phyloP scores from a whole-genome alignment of 73 alveolate species.

The Uronychia binucleata region DNA sequence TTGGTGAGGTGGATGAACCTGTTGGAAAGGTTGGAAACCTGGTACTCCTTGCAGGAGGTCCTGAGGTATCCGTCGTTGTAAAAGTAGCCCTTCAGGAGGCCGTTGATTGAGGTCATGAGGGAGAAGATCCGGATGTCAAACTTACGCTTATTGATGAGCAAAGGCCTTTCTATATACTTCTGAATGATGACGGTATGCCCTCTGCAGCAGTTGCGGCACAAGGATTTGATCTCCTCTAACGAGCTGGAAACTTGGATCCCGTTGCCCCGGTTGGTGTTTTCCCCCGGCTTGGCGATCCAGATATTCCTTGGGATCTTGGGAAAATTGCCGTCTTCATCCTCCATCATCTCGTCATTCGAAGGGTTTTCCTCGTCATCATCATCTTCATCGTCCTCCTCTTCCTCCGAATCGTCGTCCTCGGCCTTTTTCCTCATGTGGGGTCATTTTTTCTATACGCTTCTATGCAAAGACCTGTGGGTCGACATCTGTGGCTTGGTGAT shows the following conservation, averaged over 20 bases:
- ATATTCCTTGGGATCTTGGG: conserved; percentile 9
- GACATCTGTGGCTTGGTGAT: not conserved
- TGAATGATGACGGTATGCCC: conserved; percentile 41
- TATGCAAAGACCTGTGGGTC: no score
- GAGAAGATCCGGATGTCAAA: conserved; percentile 60
- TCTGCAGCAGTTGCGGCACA: not conserved
- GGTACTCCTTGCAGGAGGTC: conserved; percentile 54
- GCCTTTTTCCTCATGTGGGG: conserved; percentile 10
- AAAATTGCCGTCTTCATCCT: no score
- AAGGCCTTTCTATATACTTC: conserved; percentile 54
- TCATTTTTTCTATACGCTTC: conserved; percentile 6
- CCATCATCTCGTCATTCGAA: conserved; percentile 23
- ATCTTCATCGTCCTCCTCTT: conserved; percentile 23
- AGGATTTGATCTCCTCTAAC: not conserved
- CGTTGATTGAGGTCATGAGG: conserved; percentile 48
- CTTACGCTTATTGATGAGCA: conserved; percentile 56
- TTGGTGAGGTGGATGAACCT: conserved; percentile 69
- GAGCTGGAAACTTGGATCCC: not conserved
- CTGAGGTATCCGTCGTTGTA: conserved; percentile 72
- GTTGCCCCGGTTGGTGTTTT: not conserved
- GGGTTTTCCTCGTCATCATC: conserved; percentile 38
- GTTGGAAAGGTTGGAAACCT: conserved; percentile 27
- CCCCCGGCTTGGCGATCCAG: conserved; percentile 66
- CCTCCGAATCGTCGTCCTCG: conserved; percentile 16
- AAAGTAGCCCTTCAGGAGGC: conserved; percentile 59